Base-by-base conservation (phyloP, 202 grass and related monocot genomes). In the Carex arenaria region DNA sequence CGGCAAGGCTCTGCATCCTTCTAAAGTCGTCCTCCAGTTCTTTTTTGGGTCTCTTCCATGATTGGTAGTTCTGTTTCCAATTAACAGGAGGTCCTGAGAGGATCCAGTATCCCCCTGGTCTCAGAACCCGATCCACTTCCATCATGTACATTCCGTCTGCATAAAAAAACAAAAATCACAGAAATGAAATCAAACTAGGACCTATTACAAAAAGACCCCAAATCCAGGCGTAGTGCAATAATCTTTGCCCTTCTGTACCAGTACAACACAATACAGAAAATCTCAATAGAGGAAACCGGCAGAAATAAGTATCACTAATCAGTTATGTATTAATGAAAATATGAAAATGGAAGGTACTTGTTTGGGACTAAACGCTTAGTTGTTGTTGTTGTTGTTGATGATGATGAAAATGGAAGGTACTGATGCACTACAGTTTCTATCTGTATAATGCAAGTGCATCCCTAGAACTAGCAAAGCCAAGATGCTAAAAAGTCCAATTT, bases 71-170 rank as follows among this genome's bases (percentile, higher is more conserved):
- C 70, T 52, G 75, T 76, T 67, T 89, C 94, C 94, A 97, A 78
- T 94, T 94, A 32, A 94, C 90, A 56, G 92, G 92, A 88, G 92
- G 92, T 14, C 94, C 90, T 80, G 95, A 97, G 36, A 97, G 84
- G 80, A 97, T 86, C 92, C 92, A 97, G 85, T 94, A 97, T 51
- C 95, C 95, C 14, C 95, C 92, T 88, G 92, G 92, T 63, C 89
- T 97, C 53, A 97, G 79, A 86, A 97, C 85, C 52, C 95, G 53
- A 82, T 97, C 95, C 53, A 94, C 89, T 85, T 97, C 95, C 89
- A 94, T 94, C 89, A 97, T 93, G 86, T 97, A 97, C 80, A 93
- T 91, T 66, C 92, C 95, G 26, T 87, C 95, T 97, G 79, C 78
- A 65, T 43, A 17, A 55, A 76, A 76, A 52, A 59, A 5, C 38